Conservation (phyloP, 345 rosid genomes). For the Camelina sativa region DNA sequence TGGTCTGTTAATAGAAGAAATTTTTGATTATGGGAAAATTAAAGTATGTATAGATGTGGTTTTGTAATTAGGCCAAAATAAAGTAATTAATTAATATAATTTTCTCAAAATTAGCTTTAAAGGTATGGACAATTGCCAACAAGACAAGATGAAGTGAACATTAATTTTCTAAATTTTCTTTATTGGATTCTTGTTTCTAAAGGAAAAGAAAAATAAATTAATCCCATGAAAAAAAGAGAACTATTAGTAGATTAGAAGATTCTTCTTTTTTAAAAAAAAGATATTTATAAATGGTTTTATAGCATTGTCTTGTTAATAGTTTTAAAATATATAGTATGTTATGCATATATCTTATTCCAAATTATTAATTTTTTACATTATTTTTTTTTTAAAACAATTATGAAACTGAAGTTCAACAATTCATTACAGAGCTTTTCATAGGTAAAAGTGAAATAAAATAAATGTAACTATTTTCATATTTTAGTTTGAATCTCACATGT, state of each 20-base stretch:
- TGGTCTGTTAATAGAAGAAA: constrained; percentile 17
- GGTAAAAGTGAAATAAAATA: not conserved
- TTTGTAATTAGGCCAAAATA: not conserved
- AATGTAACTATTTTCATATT: no score
- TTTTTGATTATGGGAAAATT: not conserved
- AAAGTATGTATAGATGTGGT: not conserved
- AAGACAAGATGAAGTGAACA: not conserved
- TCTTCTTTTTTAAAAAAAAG: not conserved
- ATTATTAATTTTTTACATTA: not conserved
- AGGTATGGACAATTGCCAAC: not conserved
- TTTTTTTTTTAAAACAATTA: no score
- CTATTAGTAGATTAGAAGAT: no score
- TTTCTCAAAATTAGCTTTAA: not conserved
- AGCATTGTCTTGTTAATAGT: not conserved
- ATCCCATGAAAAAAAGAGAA: no score
- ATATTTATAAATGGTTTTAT: no score
- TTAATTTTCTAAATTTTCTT: not conserved
- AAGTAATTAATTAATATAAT: constrained; percentile 3
- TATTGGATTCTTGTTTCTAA: not conserved
- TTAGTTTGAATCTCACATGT: no score
- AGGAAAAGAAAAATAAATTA: no score
- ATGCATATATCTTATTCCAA: not conserved
- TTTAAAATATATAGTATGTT: not conserved
- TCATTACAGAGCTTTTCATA: no score
- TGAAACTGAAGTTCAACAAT: not conserved